These are phyloP conservation scores for Myriosclerotinia scirpicola DNA, from an alignment of 2,329 filamentous ascomycete species.

Conservation along the genomic window DNA sequence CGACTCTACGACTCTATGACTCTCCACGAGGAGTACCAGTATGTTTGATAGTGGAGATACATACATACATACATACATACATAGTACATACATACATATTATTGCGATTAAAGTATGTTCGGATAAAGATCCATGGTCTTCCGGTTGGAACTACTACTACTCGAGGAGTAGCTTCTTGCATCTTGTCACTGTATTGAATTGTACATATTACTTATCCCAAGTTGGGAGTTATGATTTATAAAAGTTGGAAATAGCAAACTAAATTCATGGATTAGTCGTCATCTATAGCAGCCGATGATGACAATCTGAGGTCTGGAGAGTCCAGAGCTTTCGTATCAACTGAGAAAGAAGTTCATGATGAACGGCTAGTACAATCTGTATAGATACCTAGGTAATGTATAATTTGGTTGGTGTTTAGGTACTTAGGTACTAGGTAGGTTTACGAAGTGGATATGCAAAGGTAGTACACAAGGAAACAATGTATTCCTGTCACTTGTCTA, in stretches of 20 bases:
- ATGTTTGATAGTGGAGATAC: constrained; percentile 13
- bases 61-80: too few relatives aligned
- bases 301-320: not conserved
- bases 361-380: too few relatives aligned
- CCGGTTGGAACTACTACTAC: not conserved
- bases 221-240: not conserved
- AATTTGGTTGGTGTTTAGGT: not conserved
- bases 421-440: not conserved
- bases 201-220: not conserved
- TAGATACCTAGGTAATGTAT: not conserved
- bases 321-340: not conserved
- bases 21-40: not conserved
- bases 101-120: not conserved
- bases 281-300: not conserved
- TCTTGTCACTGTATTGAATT: not conserved
- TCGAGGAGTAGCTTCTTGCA: not conserved
- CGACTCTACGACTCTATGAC: too few relatives aligned
- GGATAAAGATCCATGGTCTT: constrained; percentile 16
- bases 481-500: not conserved
- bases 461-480: not conserved
- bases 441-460: not conserved
- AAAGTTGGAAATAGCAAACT: not conserved
- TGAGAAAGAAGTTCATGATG: too few relatives aligned
- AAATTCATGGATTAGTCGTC: not conserved
- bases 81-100: too few relatives aligned